Conservation (phyloP, 805 yeast species). For the Lipomyces orientalis region DNA sequence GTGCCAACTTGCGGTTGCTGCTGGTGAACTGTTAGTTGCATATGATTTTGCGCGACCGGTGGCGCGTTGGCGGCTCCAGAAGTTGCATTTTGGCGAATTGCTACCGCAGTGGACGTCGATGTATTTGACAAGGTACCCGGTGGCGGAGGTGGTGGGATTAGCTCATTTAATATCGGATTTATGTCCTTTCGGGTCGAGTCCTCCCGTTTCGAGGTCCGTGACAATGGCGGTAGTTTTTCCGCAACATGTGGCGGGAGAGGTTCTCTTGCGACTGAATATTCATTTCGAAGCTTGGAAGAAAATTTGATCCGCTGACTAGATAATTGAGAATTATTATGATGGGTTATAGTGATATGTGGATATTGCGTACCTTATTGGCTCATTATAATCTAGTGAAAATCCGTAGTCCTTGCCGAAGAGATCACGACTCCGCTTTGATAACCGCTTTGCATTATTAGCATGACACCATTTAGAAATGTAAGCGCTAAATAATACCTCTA, state of each 20-base stretch:
- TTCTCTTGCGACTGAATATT: slow-evolving; percentile 37
- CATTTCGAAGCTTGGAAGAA: slow-evolving; percentile 32
- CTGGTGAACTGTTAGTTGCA: slow-evolving; percentile 12
- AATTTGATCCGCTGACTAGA: slow-evolving; percentile 29
- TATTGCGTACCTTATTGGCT: slow-evolving; percentile 28
- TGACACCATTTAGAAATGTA: not conserved
- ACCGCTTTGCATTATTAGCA: slow-evolving; percentile 11
- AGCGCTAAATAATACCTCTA: slow-evolving; percentile 24
- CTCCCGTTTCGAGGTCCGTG: slow-evolving; percentile 19
- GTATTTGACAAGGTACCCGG: slow-evolving; percentile 26
- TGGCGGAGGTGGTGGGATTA: slow-evolving; percentile 32
- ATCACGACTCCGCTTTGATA: slow-evolving; percentile 35
- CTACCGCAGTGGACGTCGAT: slow-evolving; percentile 24
- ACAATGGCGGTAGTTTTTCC: slow-evolving; percentile 37
- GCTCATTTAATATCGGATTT: slow-evolving; percentile 25
- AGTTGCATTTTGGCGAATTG: slow-evolving; percentile 8
- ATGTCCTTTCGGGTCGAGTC: slow-evolving; percentile 27
- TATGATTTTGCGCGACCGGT: slow-evolving; percentile 2
- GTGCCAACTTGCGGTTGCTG: slow-evolving; percentile 6
- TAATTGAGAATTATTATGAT: not conserved
- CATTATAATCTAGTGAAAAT: slow-evolving; percentile 34
- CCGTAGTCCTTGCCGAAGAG: slow-evolving; percentile 37
- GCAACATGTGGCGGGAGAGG: slow-evolving; percentile 41
- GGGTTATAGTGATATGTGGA: not conserved
- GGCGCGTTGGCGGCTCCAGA: not conserved